Base-by-base conservation (phyloP, 306 rosid species). In the Cotoneaster glaucophyllus region DNA sequence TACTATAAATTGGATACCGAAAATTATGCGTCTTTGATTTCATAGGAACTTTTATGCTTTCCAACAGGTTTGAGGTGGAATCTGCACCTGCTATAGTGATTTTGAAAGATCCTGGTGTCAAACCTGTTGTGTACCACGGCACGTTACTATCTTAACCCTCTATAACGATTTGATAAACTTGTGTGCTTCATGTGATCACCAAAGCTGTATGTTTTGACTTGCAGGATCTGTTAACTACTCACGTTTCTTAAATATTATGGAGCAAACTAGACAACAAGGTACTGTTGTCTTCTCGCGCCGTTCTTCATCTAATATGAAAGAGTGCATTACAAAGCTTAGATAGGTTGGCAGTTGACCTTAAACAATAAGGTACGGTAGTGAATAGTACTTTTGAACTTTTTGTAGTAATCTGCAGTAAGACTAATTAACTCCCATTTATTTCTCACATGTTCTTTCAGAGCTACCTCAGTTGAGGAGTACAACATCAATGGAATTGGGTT, bases 21-120 rank as follows among this genome's bases (percentile, higher is more conserved):
- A 56, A 71, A 53, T n/a, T 44, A 50, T 71, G 53, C 43, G 45
- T 14, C 28, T 64, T 48, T 67, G 62, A 68, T 50, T n/a, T 48
- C 24, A 22, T 69, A 25, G 14, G 61, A 68, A 19, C 74, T 68
- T 37, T 65, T 32, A 24, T 77, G 68, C 18, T 78, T 76, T 67
- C 41, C 64, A 56, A 78, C 86, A 95, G 98, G 84, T 89, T 95
- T 84, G 98, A 83, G 77, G 96, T 92, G 81, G 97, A 95, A 79
- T 85, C 91, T 43, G 98, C 97, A 31, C 97, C 97, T 65, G 93
- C 98, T 58, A 75, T 90, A 69, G 93, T 92, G 75, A 82, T 95
- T 87, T 81, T 95, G 81, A 95, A 92, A 88, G 98, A 89, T 83
- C 97, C 97, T 32, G 98, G 97, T 75, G 84, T 86, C 84, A 89